Evolutionary conservation across 2,329 filamentous ascomycete genomes (phyloP).

Genomic region (Bipolaris victoriae): DNA sequence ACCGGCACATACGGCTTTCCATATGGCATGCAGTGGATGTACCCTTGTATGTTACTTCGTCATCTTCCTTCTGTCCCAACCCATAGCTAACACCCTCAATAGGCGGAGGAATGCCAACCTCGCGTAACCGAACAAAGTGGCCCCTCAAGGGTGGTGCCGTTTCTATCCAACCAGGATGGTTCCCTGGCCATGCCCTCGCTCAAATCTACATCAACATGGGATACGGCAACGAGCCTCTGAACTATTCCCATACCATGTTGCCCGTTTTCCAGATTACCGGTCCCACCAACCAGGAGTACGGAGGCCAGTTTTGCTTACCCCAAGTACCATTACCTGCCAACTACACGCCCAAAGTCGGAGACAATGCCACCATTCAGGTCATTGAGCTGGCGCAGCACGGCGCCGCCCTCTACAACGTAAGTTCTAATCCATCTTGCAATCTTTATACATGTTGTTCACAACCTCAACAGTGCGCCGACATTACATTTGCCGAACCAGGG

Average conservation of each 20-base stretch:
- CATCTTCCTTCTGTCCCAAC: no score
- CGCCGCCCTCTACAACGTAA: constrained; percentile 79
- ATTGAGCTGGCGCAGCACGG: constrained; percentile 85
- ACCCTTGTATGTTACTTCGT: constrained; percentile 75
- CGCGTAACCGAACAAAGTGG: constrained; percentile 89
- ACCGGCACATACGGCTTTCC: constrained; percentile 65
- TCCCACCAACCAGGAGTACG: constrained; percentile 82
- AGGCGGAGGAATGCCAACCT: constrained; percentile 84
- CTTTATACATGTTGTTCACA: constrained; percentile 5
- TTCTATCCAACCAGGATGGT: constrained; percentile 93
- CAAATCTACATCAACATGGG: constrained; percentile 92
- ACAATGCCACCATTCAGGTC: constrained; percentile 88
- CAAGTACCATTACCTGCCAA: constrained; percentile 83
- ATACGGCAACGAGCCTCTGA: constrained; percentile 77
- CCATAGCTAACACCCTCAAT: constrained; percentile 19
- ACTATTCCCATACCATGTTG: constrained; percentile 87
- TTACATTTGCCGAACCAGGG: constrained; percentile 82
- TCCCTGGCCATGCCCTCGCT: constrained; percentile 82
- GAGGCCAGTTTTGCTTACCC: constrained; percentile 85
- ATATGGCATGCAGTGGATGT: constrained; percentile 94
- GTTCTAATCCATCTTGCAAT: constrained; percentile 36
- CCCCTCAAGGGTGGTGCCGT: constrained; percentile 86
- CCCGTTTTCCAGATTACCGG: constrained; percentile 82
- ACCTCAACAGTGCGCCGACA: constrained; percentile 81
- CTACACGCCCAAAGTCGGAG: constrained; percentile 74